Conservation (phyloP, 139 green algal genomes). For the Raphidocelis subcapitata region DNA sequence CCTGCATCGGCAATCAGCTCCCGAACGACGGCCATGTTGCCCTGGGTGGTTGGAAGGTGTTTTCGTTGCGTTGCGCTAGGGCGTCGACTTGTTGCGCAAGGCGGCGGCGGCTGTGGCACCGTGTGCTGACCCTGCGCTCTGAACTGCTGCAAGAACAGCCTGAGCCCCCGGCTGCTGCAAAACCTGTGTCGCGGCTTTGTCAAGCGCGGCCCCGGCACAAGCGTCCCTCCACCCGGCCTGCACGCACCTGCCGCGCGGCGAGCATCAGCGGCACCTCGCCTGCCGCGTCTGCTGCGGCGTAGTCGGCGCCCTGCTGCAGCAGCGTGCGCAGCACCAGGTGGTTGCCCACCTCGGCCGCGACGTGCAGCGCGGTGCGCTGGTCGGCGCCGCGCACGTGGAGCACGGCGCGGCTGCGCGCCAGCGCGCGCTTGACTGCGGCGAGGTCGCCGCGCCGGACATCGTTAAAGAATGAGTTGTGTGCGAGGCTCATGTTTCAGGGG, state of each 20-base stretch:
- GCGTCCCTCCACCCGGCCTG: too few relatives aligned
- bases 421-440: constrained; percentile 3
- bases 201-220: too few relatives aligned
- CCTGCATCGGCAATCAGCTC: constrained; percentile 27
- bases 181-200: too few relatives aligned
- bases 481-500: not conserved
- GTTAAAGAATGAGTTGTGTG: not conserved
- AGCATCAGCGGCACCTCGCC: constrained; percentile 31
- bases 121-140: too few relatives aligned
- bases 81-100: too few relatives aligned
- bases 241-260: constrained; percentile 13
- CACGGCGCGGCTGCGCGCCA: not conserved
- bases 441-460: constrained; percentile 9
- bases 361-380: constrained; percentile 28
- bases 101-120: too few relatives aligned
- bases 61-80: too few relatives aligned
- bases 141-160: too few relatives aligned
- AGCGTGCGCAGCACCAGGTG: constrained; percentile 23
- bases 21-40: constrained; percentile 2
- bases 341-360: constrained; percentile 14
- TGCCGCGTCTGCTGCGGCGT: constrained; percentile 16
- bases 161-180: too few relatives aligned
- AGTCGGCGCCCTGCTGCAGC: constrained; percentile 11
- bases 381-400: not conserved
- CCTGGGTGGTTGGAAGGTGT: constrained; percentile 7